phyloP scores from a whole-genome alignment of 78 protist species.

The Isochrysis galbana region DNA sequence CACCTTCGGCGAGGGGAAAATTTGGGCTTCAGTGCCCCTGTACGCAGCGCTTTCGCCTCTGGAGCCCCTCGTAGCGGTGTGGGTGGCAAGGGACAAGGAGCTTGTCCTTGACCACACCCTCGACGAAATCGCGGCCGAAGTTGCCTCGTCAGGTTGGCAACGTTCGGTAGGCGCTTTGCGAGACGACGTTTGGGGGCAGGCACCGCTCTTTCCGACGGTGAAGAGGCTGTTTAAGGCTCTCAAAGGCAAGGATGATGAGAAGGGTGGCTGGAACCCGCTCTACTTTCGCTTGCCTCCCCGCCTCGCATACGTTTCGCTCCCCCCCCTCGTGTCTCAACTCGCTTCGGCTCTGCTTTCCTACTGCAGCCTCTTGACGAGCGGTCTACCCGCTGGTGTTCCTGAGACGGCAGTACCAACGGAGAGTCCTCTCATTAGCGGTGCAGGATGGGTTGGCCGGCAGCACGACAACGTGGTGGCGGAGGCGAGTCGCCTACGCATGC shows the following conservation, averaged over 20 bases:
- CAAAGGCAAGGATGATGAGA: background rate
- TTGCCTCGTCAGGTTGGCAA: background rate
- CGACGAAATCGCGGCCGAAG: background rate
- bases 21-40: background rate
- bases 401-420: background rate
- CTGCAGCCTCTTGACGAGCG: background rate
- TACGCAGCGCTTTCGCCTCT: background rate
- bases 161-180: background rate
- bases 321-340: background rate
- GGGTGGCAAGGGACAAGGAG: background rate
- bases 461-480: background rate
- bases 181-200: background rate
- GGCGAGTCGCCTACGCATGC: background rate
- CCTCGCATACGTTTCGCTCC: background rate
- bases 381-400: background rate
- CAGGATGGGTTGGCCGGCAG: no score
- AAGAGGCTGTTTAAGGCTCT: background rate
- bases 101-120: background rate
- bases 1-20: background rate
- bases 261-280: background rate
- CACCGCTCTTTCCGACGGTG: no score
- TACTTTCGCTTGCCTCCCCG: background rate
- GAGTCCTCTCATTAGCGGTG: no score
- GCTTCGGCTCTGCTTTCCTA: background rate
- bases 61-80: background rate